Base-by-base conservation (phyloP, 2,329 filamentous ascomycete species). In the Incumbomyces delicatus region DNA sequence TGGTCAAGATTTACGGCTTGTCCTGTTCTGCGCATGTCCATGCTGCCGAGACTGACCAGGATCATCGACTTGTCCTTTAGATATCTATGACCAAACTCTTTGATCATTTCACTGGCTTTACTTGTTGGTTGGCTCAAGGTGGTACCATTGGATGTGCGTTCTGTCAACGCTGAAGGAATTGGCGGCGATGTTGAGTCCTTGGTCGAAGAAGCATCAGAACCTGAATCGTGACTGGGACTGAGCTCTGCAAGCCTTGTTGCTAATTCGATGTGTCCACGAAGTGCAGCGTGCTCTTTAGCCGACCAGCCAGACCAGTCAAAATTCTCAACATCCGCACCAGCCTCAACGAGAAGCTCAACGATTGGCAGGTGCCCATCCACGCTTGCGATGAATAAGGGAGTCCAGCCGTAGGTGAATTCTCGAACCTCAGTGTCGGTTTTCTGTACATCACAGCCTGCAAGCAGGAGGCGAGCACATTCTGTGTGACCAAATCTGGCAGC, bases 81-180 rank as follows among this genome's bases (percentile, higher is more conserved):
- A 66, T 96, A 98, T 45, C 90, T 81, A 71, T 98, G 92, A 47
- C 92, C 92, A 64, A 96, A 98, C 1, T 87, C 86, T 66, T 96
- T 96, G 54, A 96, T 78, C 4, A 89, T 83, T 53, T 95, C 87
- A 2, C 81, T 71, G 6, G 74, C 67, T 42, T 80, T 73, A 5
- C 72, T 64, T 16, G 63, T 46, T 6, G 59, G 52, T 30, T 54
- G 59, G 10, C 56, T 55, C 20, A 50, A 53, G 17, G 53, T 56
- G 49, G 56, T 54, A 4, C 51, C 50, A 31, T 61, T 68, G 2
- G 68, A 67, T 39, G 63, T 65, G 33, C 69, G 63, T 47, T 71
- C 67, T 8, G 60, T 57, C n/a, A 72, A 56, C 13, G 67, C 68
- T 5, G 61, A 59, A 4, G 60, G 59, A 13, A 60, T 57, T 3